phyloP scores from a whole-genome alignment of 1,139 yeast genomes.

The Yamadazyma atmosphaerica region DNA sequence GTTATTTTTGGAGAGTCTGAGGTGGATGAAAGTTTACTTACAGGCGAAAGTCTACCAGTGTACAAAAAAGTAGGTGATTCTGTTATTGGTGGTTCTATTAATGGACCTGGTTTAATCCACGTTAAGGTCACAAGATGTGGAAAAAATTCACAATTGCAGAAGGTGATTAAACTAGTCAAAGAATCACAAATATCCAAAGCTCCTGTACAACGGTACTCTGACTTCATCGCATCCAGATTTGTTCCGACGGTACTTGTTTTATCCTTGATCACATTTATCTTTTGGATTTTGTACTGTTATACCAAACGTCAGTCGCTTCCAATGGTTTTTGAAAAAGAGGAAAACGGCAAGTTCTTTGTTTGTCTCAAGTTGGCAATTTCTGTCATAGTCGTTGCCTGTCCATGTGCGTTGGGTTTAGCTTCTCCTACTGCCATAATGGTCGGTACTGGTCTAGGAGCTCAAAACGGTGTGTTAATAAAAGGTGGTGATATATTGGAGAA shows the following conservation, averaged over 20 bases:
- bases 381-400: constrained; percentile 96
- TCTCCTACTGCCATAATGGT: constrained; percentile 99
- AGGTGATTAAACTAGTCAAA: constrained; percentile 81
- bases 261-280: constrained; percentile 61
- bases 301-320: constrained; percentile 46
- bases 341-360: constrained; percentile 61
- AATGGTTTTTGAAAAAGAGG: constrained; percentile 50
- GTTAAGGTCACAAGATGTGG: constrained; percentile 73
- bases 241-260: constrained; percentile 73
- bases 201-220: constrained; percentile 89
- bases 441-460: constrained; percentile 95
- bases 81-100: constrained; percentile 89
- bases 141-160: constrained; percentile 80
- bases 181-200: constrained; percentile 89
- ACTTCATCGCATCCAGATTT: constrained; percentile 78
- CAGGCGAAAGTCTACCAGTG: constrained; percentile 87
- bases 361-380: constrained; percentile 85
- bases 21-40: constrained; percentile 81
- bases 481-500: constrained; percentile 89
- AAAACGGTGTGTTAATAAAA: constrained; percentile 84
- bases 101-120: constrained; percentile 73
- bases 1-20: constrained; percentile 78
- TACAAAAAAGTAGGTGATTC: constrained; percentile 57
- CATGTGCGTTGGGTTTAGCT: constrained; percentile 94
- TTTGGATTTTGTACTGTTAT: constrained; percentile 58